Evolutionary conservation across 257 asterid species (phyloP).

Genomic region (Solanum dulcamara): DNA sequence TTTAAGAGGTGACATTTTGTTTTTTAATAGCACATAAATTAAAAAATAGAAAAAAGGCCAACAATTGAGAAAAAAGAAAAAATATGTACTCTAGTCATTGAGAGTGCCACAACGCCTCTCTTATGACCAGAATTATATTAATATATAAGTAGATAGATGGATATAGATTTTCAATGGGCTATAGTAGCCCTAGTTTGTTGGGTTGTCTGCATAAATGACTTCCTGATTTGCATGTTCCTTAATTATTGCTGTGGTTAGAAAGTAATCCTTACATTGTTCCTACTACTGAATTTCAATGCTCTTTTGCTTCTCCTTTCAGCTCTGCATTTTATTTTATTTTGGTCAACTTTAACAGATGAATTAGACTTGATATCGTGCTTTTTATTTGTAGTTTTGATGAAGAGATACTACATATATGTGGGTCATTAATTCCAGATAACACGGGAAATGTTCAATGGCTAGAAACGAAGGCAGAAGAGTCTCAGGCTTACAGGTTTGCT

Average conservation of each 20-base stretch:
- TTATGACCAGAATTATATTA: neutral
- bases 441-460: conserved; percentile 70
- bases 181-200: neutral
- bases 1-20: neutral
- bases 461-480: conserved; percentile 47
- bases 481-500: conserved; percentile 47
- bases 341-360: neutral
- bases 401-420: conserved; percentile 63
- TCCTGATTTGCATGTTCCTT: neutral
- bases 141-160: neutral
- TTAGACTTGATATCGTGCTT: neutral
- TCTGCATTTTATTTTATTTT: neutral
- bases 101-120: neutral
- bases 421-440: conserved; percentile 40
- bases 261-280: neutral
- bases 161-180: neutral
- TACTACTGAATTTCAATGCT: neutral
- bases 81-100: neutral
- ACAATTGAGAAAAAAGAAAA: neutral
- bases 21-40: neutral
- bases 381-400: conserved; percentile 54
- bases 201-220: neutral
- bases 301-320: neutral
- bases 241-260: neutral
- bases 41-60: neutral